A percentile compares a stretch with the other conserved stretches of the same genome.
Evolutionary conservation across 345 rosid genomes (phyloP).

Genomic region (Xanthoceras sorbifolium): DNA sequence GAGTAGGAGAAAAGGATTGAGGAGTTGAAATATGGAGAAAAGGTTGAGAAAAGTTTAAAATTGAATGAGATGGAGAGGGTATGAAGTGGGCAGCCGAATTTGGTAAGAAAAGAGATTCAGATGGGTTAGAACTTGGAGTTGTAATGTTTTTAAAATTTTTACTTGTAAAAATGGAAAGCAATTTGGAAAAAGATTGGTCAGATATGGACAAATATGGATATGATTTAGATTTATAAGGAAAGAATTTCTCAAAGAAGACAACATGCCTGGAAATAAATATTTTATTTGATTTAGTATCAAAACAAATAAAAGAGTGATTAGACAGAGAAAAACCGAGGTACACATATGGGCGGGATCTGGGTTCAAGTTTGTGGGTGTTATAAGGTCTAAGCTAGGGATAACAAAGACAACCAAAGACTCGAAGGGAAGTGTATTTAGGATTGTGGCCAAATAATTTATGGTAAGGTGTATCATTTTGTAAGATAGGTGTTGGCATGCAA

Average conservation of each 20-base stretch:
- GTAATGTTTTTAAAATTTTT: too few species aligned
- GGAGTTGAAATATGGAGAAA: too few species aligned
- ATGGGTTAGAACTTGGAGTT: too few species aligned
- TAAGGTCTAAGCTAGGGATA: not conserved
- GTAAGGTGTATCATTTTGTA: not conserved
- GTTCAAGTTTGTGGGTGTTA: not conserved
- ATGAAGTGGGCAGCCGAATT: too few species aligned
- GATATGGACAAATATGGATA: too few species aligned
- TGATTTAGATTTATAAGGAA: too few species aligned
- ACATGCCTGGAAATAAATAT: not conserved
- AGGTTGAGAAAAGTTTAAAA: too few species aligned
- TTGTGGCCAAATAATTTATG: not conserved
- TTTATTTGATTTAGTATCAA: not conserved
- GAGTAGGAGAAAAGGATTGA: too few species aligned
- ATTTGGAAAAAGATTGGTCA: too few species aligned
- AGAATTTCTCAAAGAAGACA: not conserved
- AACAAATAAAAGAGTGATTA: not conserved
- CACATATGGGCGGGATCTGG: not conserved
- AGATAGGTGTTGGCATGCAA: not conserved
- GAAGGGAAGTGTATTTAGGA: not conserved
- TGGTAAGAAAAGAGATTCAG: too few species aligned
- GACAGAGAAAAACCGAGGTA: not conserved
- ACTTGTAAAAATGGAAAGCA: too few species aligned
- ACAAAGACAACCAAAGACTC: not conserved
- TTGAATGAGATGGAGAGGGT: too few species aligned